Evolutionary conservation across 768 basidiomycete genomes (phyloP).

Genomic region (Ephemerocybe angulata): DNA sequence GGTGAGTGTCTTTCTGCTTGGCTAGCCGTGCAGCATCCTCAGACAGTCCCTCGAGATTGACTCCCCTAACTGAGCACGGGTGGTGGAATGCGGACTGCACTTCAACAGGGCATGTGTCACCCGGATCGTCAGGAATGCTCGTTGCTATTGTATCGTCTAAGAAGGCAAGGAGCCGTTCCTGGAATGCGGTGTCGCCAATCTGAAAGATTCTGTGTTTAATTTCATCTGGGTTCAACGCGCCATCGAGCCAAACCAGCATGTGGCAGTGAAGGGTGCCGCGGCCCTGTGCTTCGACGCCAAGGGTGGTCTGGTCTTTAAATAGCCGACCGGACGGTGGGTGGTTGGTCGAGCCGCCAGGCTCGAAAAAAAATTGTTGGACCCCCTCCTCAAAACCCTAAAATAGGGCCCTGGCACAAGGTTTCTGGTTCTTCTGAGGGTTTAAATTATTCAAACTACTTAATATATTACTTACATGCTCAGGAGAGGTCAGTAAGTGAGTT

Average conservation of each 20-base stretch:
- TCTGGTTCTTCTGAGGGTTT: too few relatives aligned
- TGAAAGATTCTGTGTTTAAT: conserved; percentile 13
- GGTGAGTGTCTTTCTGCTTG: conserved; percentile 19
- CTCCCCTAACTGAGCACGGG: conserved; percentile 14
- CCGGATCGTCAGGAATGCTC: neutral
- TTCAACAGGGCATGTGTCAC: neutral
- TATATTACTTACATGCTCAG: too few relatives aligned
- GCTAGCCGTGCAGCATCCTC: neutral
- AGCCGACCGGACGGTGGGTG: too few relatives aligned
- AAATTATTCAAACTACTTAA: too few relatives aligned
- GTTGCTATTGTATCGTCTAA: conserved; percentile 9
- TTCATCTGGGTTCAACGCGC: conserved; percentile 29
- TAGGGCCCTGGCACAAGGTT: too few relatives aligned
- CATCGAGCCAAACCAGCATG: conserved; percentile 38
- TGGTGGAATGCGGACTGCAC: neutral
- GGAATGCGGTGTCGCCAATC: conserved; percentile 8
- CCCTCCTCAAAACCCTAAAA: too few relatives aligned
- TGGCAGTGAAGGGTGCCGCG: conserved; percentile 38
- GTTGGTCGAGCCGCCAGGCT: too few relatives aligned
- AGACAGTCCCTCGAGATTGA: neutral
- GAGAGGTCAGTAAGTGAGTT: too few relatives aligned
- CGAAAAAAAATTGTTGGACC: too few relatives aligned
- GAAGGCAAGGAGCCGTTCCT: conserved; percentile 4
- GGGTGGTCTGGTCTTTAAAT: too few relatives aligned
- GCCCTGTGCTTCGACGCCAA: conserved; percentile 38